Evolutionary conservation across 2,329 filamentous ascomycete species (phyloP), one percentile per base, ranked within the genome.

Genomic region (Clarireedia paspali): DNA sequence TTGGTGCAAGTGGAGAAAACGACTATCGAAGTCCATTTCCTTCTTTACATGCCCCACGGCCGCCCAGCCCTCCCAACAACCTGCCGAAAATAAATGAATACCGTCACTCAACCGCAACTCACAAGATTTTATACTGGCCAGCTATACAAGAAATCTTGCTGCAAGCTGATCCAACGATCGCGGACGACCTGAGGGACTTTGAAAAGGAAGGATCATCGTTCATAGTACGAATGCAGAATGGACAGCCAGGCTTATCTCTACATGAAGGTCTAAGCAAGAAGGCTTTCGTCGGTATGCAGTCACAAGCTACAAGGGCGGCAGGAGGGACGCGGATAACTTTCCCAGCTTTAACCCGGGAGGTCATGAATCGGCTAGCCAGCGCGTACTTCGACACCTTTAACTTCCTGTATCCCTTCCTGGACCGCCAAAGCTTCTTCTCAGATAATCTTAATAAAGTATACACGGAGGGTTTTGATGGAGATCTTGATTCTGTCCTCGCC

Each of bases 381-480:
- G 73, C 75, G 0, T 85, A 81, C 63, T 85, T 85, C 64, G 77
- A 81, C 61, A 78, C 75, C 1, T 81, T 81, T 68, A 84, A 84
- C 63, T 71, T 81, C 12, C 64, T 83, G 14, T 77, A 78, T 61
- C 82, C 82, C 0, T 74, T 85, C 39, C 71, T 85, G 63, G 80
- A 83, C 59, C 72, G 78, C n/a, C 74, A 80, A 36, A 70, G 68
- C 23, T 85, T 84, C 65, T 70, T 75, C 59, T 71, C 73, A 6
- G 71, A 74, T 39, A 75, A 72, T 2, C 64, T 84, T 7, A 67
- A 70, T 1, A 67, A 71, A 5, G 72, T 83, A 3, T 64, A 77
- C 40, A 71, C 70, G 12, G 71, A 74, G 47, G 76, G 77, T 0
- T 79, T 82, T 60, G 72, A 75, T 59, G 74, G 80, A 45, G 75